phyloP scores from a whole-genome alignment of 2,329 filamentous ascomycete genomes.

The Neurospora sp. region DNA sequence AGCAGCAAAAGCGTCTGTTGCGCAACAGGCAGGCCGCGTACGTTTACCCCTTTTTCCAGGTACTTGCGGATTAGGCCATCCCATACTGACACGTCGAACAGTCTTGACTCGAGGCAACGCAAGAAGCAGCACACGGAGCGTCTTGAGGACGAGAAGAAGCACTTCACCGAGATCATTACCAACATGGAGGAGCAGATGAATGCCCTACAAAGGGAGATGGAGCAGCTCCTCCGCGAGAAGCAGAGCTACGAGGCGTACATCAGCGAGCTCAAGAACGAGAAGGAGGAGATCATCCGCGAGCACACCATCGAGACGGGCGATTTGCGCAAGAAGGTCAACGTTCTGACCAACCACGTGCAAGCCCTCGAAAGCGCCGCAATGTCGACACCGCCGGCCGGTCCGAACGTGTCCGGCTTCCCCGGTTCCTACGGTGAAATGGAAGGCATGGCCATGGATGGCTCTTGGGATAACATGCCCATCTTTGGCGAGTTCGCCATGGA shows the following conservation, averaged over 20 bases:
- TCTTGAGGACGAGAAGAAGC: constrained; percentile 94
- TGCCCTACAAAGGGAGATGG: constrained; percentile 56
- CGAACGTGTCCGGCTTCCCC: constrained; percentile 53
- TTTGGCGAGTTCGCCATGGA: constrained; percentile 61
- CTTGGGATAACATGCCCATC: constrained; percentile 77
- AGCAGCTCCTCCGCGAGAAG: constrained; percentile 63
- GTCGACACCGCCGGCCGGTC: constrained; percentile 20
- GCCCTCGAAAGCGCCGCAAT: constrained; percentile 56
- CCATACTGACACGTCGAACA: constrained; percentile 26
- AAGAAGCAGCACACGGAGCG: constrained; percentile 98
- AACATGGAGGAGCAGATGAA: constrained; percentile 70
- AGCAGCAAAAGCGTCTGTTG: constrained; percentile 92
- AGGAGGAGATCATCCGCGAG: constrained; percentile 78
- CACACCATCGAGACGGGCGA: constrained; percentile 88
- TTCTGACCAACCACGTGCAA: constrained; percentile 64
- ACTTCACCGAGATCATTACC: constrained; percentile 65
- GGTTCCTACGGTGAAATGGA: constrained; percentile 75
- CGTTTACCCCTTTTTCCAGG: constrained; percentile 28
- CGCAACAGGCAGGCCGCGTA: constrained; percentile 96
- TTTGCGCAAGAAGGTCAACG: constrained; percentile 82
- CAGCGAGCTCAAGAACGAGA: constrained; percentile 69
- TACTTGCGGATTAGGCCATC: neutral
- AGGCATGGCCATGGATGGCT: constrained; percentile 66
- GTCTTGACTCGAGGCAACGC: constrained; percentile 88
- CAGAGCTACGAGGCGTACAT: constrained; percentile 67